Percentiles rank a stretch among this genome's conserved stretches.
These are phyloP conservation scores for Phaeosphaeria sp. DNA, from an alignment of 2,329 filamentous ascomycete genomes.

Conservation along the genomic window DNA sequence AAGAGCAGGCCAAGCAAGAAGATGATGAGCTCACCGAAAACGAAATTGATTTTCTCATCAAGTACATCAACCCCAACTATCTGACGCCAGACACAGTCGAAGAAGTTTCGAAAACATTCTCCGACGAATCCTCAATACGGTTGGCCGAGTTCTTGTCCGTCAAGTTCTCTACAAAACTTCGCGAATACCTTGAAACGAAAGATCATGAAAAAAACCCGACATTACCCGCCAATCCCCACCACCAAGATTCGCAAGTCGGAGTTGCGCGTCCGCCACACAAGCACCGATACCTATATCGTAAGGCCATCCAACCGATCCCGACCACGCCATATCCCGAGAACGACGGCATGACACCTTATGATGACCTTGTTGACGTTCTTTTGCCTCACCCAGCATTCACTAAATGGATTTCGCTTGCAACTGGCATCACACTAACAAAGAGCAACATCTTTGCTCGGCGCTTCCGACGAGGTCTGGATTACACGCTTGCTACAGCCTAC, in stretches of 20 bases:
- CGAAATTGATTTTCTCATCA: slow-evolving; percentile 87
- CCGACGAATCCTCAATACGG: slow-evolving; percentile 82
- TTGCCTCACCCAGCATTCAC: slow-evolving; percentile 86
- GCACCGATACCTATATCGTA: slow-evolving; percentile 86
- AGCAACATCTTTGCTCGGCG: slow-evolving; percentile 82
- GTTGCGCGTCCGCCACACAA: slow-evolving; percentile 92
- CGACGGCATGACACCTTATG: slow-evolving; percentile 57
- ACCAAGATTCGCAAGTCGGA: slow-evolving; percentile 50
- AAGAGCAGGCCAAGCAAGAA: slow-evolving; percentile 53
- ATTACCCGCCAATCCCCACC: slow-evolving; percentile 39
- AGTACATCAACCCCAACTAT: slow-evolving; percentile 89
- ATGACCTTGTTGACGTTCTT: slow-evolving; percentile 80
- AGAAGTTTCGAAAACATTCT: slow-evolving; percentile 79
- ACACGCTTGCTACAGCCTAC: slow-evolving; percentile 89
- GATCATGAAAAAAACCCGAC: slow-evolving; percentile 54
- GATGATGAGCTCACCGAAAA: slow-evolving; percentile 70
- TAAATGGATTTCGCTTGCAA: slow-evolving; percentile 87
- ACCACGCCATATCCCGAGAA: slow-evolving; percentile 43
- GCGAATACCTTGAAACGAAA: slow-evolving; percentile 69
- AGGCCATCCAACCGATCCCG: slow-evolving; percentile 54
- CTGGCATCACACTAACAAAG: slow-evolving; percentile 74
- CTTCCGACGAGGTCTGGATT: slow-evolving; percentile 87
- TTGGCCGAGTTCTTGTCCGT: slow-evolving; percentile 78
- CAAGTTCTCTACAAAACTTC: slow-evolving; percentile 77
- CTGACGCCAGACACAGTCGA: slow-evolving; percentile 90